phyloP scores from a whole-genome alignment of 129 eudicot species.

The Smallanthus sonchifolius region DNA sequence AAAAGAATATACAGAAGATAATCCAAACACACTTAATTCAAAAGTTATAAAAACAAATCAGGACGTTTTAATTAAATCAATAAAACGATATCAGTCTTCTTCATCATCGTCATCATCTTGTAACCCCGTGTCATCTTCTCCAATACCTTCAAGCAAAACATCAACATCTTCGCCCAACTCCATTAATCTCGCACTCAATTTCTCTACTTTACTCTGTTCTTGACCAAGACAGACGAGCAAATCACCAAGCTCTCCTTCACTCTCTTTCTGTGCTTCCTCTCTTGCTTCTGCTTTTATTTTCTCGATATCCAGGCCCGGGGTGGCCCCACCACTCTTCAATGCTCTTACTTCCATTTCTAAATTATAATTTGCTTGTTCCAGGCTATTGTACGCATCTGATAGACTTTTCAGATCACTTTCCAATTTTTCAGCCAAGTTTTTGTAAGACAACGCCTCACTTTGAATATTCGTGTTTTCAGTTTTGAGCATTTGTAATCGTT shows the following conservation, averaged over 20 bases:
- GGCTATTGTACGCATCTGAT: conserved; percentile 90
- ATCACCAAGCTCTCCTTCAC: conserved; percentile 82
- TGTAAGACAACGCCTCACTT: conserved; percentile 46
- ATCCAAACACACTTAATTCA: neutral
- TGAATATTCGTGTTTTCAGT: conserved; percentile 57
- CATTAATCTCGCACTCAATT: conserved; percentile 51
- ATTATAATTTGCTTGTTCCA: conserved; percentile 78
- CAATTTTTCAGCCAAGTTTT: conserved; percentile 48
- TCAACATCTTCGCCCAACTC: conserved; percentile 91
- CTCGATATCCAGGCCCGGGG: conserved; percentile 49
- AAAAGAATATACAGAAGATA: conserved; percentile 3
- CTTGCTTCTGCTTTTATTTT: conserved; percentile 67
- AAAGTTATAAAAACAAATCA: neutral
- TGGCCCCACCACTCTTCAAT: conserved; percentile 43
- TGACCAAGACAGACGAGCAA: conserved; percentile 90
- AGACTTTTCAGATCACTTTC: conserved; percentile 84
- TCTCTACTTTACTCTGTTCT: conserved; percentile 93
- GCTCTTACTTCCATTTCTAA: conserved; percentile 63
- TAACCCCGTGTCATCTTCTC: conserved; percentile 64
- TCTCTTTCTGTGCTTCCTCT: conserved; percentile 90
- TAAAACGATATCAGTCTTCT: conserved; percentile 12
- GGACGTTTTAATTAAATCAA: neutral
- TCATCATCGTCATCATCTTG: conserved; percentile 47
- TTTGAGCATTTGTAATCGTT: conserved; percentile 56
- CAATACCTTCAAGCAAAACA: conserved; percentile 75